Evolutionary conservation across 2,329 filamentous ascomycete species (phyloP).

Genomic region (Sporothrix inflata): DNA sequence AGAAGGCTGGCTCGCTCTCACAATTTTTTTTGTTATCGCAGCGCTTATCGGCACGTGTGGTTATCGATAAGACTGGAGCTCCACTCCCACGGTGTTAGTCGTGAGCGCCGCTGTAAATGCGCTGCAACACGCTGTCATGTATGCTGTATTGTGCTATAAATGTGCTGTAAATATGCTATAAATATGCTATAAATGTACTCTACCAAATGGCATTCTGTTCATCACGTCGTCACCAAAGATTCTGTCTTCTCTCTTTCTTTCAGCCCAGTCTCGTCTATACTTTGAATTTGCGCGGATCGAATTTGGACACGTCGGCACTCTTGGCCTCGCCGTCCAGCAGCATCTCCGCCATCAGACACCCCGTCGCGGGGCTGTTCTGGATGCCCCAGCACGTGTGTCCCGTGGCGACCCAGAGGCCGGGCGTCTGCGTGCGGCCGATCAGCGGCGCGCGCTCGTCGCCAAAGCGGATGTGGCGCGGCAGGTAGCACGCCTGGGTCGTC

Average conservation of each 20-base stretch:
- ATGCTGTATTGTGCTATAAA: neutral
- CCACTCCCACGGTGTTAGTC: neutral
- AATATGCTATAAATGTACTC: neutral
- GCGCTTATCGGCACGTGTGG: constrained; percentile 25
- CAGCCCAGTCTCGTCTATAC: constrained; percentile 43
- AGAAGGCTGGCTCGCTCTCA: constrained; percentile 20
- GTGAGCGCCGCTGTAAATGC: neutral
- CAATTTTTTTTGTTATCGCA: constrained; percentile 30
- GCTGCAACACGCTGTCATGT: neutral
- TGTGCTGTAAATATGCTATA: neutral
- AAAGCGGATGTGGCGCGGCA: constrained; percentile 72
- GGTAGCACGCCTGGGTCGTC: constrained; percentile 86
- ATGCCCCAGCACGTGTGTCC: constrained; percentile 99
- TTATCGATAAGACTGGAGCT: constrained; percentile 25
- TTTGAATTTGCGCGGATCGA: constrained; percentile 70
- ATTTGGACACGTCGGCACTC: constrained; percentile 66
- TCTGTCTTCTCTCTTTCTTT: neutral
- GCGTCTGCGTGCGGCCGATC: constrained; percentile 72
- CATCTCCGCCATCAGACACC: constrained; percentile 78
- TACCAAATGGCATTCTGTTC: neutral
- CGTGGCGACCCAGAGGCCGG: constrained; percentile 78
- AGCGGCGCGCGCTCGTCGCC: constrained; percentile 70
- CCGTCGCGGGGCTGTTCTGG: constrained; percentile 89
- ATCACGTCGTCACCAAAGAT: neutral
- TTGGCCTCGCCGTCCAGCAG: constrained; percentile 71